Evolutionary conservation across 345 rosid genomes (phyloP).

Genomic region (Euclidium syriacum): DNA sequence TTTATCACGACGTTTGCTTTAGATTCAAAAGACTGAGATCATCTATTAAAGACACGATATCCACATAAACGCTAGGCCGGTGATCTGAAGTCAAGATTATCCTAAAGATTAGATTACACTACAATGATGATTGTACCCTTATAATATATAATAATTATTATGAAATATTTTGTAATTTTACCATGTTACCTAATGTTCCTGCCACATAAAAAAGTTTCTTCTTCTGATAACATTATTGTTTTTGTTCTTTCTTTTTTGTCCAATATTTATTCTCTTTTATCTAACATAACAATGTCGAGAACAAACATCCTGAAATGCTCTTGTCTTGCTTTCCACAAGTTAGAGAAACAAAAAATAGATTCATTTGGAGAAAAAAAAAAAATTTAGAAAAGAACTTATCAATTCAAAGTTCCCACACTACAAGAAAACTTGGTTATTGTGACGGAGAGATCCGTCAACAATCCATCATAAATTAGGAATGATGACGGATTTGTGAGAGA

Average conservation of each 20-base stretch:
- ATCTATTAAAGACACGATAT: not conserved
- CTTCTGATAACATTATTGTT: constrained; percentile 17
- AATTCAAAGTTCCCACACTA: no score
- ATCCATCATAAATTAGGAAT: no score
- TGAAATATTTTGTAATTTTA: not conserved
- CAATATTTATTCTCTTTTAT: not conserved
- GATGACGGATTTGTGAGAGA: no score
- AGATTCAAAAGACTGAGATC: constrained; percentile 7
- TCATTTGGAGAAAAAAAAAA: not conserved
- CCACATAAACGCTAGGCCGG: constrained; percentile 27
- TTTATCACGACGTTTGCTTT: constrained; percentile 5
- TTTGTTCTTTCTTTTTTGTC: constrained; percentile 10
- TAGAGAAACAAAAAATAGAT: not conserved
- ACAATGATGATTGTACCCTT: constrained; percentile 2
- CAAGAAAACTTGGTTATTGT: no score
- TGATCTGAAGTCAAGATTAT: constrained; percentile 14
- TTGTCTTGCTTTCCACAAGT: not conserved
- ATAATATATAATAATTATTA: not conserved
- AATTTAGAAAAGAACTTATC: no score
- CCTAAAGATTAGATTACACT: constrained; percentile 17
- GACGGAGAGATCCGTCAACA: no score
- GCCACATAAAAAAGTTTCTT: not conserved
- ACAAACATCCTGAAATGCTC: not conserved
- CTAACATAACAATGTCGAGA: not conserved
- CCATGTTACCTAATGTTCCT: constrained; percentile 22